phyloP scores from a whole-genome alignment of 2,329 filamentous ascomycete genomes.

The Alternaria ethzedia region DNA sequence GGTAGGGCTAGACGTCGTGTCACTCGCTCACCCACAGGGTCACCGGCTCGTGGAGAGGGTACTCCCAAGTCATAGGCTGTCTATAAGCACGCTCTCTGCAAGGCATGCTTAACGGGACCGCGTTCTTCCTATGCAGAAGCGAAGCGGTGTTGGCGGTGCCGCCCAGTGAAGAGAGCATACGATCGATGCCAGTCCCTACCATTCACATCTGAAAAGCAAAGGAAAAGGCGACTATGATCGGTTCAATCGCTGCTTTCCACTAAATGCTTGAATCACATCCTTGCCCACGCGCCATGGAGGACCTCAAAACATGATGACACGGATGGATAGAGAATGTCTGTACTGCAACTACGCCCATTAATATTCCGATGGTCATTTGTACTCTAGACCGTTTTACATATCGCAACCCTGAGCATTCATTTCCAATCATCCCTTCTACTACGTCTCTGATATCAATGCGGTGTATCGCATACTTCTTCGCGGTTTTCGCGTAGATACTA shows the following conservation, averaged over 20 bases:
- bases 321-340: background rate
- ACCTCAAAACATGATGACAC: background rate
- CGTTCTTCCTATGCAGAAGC: background rate
- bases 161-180: background rate
- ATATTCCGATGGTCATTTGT: background rate
- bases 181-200: background rate
- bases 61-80: slow-evolving; percentile 18
- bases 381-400: background rate
- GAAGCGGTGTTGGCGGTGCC: background rate
- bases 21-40: slow-evolving; percentile 27
- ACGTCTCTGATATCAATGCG: background rate
- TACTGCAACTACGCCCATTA: background rate
- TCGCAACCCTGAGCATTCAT: background rate
- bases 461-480: background rate
- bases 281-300: background rate
- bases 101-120: background rate
- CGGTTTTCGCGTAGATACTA: background rate
- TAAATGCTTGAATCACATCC: background rate
- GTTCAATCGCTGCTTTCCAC: background rate
- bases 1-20: slow-evolving; percentile 22
- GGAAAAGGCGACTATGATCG: background rate
- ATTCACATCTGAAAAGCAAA: background rate
- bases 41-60: slow-evolving; percentile 18
- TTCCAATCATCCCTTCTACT: background rate
- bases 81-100: background rate